Percentiles rank a stretch among this genome's conserved stretches.
Evolutionary conservation across 108 stramenopile species (phyloP).

Genomic region (Mayamaea pseudoterrestris): DNA sequence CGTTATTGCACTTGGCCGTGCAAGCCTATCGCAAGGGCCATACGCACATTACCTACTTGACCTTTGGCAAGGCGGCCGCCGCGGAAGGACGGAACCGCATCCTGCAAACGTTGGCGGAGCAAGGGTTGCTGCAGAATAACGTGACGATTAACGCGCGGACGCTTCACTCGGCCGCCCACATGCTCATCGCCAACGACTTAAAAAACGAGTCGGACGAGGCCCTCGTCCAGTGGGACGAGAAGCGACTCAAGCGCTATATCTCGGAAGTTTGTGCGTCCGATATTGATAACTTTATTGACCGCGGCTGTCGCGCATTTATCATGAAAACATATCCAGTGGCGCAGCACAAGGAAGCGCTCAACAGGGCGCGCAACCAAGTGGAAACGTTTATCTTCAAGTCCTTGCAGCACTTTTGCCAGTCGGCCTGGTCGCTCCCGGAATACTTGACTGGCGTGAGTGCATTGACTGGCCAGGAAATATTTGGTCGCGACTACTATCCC

Average conservation of each 20-base stretch:
- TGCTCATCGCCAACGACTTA: too few relatives aligned
- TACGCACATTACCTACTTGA: conserved; percentile 19
- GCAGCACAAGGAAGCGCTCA: not conserved
- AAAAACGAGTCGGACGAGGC: too few relatives aligned
- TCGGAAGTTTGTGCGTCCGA: too few relatives aligned
- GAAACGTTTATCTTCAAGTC: conserved; percentile 14
- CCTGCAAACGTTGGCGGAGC: not conserved
- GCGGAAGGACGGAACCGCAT: conserved; percentile 23
- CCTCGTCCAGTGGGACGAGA: too few relatives aligned
- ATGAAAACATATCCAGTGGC: too few relatives aligned
- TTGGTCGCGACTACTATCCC: not conserved
- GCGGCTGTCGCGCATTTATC: too few relatives aligned
- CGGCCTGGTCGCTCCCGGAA: too few relatives aligned
- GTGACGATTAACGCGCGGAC: conserved; percentile 13
- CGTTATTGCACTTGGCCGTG: conserved; percentile 15
- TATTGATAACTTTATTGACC: too few relatives aligned
- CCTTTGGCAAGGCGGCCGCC: conserved; percentile 19
- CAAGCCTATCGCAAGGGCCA: conserved; percentile 19
- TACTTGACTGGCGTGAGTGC: too few relatives aligned
- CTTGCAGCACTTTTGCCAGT: conserved; percentile 14
- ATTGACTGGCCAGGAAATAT: conserved; percentile 1
- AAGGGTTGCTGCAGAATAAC: not conserved
- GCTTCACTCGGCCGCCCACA: conserved; percentile 16
- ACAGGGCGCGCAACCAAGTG: conserved; percentile 7
- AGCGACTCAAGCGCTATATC: too few relatives aligned